A percentile compares a stretch with the other conserved stretches of the same genome.
Evolutionary conservation across 2,329 filamentous ascomycete genomes (phyloP).

Genomic region (Aspergillus clavatus): DNA sequence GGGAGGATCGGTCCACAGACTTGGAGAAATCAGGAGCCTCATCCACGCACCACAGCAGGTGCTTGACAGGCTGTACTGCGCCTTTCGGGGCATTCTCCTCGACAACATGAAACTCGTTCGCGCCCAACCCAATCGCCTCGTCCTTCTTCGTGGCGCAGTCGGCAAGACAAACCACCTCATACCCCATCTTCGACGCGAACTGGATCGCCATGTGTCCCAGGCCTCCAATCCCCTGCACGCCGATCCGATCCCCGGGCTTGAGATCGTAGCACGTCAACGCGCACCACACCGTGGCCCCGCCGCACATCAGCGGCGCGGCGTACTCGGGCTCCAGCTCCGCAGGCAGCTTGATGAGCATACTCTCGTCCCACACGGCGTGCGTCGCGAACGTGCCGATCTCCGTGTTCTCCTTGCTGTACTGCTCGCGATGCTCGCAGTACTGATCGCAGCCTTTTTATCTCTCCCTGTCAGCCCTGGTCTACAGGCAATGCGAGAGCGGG

Average conservation of each 20-base stretch:
- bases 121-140: conserved; percentile 46
- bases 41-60: conserved; percentile 9
- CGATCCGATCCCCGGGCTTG: conserved; percentile 8
- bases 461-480: neutral
- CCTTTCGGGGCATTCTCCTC: neutral
- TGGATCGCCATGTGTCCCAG: conserved; percentile 33
- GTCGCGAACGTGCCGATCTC: conserved; percentile 29
- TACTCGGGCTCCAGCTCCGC: conserved; percentile 1
- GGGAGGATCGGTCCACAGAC: neutral
- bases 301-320: conserved; percentile 13
- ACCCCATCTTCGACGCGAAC: conserved; percentile 62
- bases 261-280: conserved; percentile 8
- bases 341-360: neutral
- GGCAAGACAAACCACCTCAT: conserved; percentile 40
- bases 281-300: conserved; percentile 8
- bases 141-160: conserved; percentile 11
- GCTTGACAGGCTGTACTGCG: conserved; percentile 4
- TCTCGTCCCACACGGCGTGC: conserved; percentile 26
- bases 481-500: neutral
- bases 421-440: conserved; percentile 20
- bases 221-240: conserved; percentile 10
- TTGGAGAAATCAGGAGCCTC: conserved; percentile 6
- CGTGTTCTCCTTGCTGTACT: conserved; percentile 25
- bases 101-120: conserved; percentile 55
- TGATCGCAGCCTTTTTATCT: conserved; percentile 21